A percentile compares a stretch with the other conserved stretches of the same genome.
Conservation (phyloP, 2,329 filamentous ascomycete genomes). For the Purpureocillium lavendulum region DNA sequence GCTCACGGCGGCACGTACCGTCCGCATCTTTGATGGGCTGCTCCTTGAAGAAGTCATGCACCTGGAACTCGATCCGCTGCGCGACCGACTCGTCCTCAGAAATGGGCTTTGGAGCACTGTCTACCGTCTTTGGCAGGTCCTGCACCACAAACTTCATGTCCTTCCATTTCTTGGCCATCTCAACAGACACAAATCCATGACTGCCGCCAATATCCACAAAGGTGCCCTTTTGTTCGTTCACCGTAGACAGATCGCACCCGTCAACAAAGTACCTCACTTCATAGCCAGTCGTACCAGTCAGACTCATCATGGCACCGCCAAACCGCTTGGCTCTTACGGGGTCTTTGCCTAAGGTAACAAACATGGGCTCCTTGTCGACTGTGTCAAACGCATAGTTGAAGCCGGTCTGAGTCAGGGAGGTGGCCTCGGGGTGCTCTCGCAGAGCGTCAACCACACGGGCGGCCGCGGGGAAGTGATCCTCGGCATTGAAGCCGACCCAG, state of each 20-base stretch:
- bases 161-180: slow-evolving; percentile 40
- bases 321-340: slow-evolving; percentile 40
- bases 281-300: slow-evolving; percentile 48
- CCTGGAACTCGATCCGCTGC: slow-evolving; percentile 31
- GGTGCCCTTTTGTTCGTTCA: slow-evolving; percentile 35
- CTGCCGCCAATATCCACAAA: slow-evolving; percentile 53
- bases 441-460: slow-evolving; percentile 37
- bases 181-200: slow-evolving; percentile 48
- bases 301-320: slow-evolving; percentile 44
- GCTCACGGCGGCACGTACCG: slow-evolving; percentile 24
- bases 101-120: slow-evolving; percentile 35
- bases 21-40: slow-evolving; percentile 46
- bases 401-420: slow-evolving; percentile 36
- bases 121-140: slow-evolving; percentile 40
- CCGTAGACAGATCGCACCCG: slow-evolving; percentile 42
- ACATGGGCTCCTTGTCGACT: slow-evolving; percentile 43
- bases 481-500: slow-evolving; percentile 47
- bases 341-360: slow-evolving; percentile 41
- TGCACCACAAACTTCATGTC: slow-evolving; percentile 48
- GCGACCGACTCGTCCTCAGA: slow-evolving; percentile 28
- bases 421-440: slow-evolving; percentile 35
- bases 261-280: slow-evolving; percentile 43
- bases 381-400: slow-evolving; percentile 44
- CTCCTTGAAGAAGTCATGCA: slow-evolving; percentile 50
- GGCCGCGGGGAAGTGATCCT: slow-evolving; percentile 44